Evolutionary conservation across 345 rosid genomes (phyloP).

Genomic region (Eucalyptus caleyi): DNA sequence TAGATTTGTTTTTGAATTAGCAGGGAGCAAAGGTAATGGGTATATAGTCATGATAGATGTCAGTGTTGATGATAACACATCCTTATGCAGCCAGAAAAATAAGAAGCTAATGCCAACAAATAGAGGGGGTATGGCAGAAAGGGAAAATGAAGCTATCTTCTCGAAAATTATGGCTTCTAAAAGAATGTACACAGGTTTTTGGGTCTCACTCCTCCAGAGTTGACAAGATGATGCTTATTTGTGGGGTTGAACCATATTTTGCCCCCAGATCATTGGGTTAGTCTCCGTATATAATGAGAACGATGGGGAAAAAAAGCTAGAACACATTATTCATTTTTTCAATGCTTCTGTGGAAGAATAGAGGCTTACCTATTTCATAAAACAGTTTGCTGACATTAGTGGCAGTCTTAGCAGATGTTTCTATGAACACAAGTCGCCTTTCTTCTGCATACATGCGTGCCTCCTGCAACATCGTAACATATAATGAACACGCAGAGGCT

Average conservation of each 20-base stretch:
- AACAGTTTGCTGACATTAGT: constrained; percentile 68
- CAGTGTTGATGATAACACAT: neutral
- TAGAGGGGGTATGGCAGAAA: neutral
- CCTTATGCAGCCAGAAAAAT: neutral
- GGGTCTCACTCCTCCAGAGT: neutral
- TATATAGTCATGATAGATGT: neutral
- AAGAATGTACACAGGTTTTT: neutral
- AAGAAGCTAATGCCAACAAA: neutral
- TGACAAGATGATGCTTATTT: neutral
- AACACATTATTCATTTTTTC: neutral
- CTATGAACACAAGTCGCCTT: constrained; percentile 75
- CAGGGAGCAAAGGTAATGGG: neutral
- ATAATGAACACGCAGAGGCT: neutral
- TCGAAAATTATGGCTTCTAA: neutral
- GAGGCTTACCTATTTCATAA: constrained; percentile 53
- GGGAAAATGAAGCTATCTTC: neutral
- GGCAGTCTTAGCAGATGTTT: constrained; percentile 77
- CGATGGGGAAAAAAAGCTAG: neutral
- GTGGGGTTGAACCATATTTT: neutral
- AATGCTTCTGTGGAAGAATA: neutral
- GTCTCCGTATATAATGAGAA: neutral
- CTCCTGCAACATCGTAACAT: constrained; percentile 38
- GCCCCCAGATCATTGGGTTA: neutral
- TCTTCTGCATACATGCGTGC: constrained; percentile 63
- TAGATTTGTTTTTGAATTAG: neutral